phyloP scores from a whole-genome alignment of 2,329 filamentous ascomycete genomes.

The Calonectria crousiana region DNA sequence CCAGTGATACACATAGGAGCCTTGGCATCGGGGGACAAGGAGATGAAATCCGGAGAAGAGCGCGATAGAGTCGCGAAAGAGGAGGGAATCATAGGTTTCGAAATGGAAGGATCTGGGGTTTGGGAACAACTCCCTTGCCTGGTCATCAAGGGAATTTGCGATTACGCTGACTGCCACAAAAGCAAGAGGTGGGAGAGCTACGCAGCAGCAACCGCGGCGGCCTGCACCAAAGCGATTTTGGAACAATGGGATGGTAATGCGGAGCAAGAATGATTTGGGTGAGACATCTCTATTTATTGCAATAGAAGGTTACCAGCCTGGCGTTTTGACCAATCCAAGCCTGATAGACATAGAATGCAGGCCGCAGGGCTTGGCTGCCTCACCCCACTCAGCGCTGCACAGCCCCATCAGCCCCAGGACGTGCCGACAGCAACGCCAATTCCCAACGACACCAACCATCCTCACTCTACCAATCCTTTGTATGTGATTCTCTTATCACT shows the following conservation, averaged over 20 bases:
- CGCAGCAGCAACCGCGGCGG: constrained; percentile 1
- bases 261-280: too few relatives aligned
- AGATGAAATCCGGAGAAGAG: constrained; percentile 21
- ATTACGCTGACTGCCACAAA: constrained; percentile 32
- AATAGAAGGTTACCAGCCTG: too few relatives aligned
- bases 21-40: constrained; percentile 14
- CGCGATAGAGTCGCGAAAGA: background rate
- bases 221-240: constrained; percentile 8
- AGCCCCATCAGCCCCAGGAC: too few relatives aligned
- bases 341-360: too few relatives aligned
- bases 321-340: too few relatives aligned
- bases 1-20: constrained; percentile 19
- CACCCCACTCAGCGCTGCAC: too few relatives aligned
- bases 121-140: constrained; percentile 29
- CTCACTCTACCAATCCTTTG: too few relatives aligned
- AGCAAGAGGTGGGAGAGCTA: constrained; percentile 16
- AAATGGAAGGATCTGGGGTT: constrained; percentile 29
- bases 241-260: background rate
- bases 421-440: too few relatives aligned
- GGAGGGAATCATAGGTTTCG: constrained; percentile 17
- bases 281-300: too few relatives aligned
- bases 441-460: too few relatives aligned
- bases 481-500: too few relatives aligned
- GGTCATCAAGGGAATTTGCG: constrained; percentile 28
- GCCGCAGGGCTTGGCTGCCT: too few relatives aligned